Conservation (phyloP, 495 filamentous ascomycete genomes). For the Neurospora terricola region DNA sequence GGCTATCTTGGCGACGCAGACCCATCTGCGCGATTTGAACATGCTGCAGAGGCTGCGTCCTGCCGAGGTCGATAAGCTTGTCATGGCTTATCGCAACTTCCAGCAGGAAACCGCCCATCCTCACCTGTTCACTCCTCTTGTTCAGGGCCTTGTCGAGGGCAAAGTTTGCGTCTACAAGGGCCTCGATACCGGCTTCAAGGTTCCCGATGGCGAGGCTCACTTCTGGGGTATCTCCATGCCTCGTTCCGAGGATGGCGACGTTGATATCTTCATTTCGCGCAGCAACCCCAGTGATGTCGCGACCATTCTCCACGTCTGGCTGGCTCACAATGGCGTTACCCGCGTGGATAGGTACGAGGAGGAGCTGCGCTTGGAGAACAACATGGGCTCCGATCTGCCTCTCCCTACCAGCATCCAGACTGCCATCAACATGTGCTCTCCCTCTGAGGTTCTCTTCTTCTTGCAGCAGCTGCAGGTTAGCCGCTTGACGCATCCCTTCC, state of each 20-base stretch:
- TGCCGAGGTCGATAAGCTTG: conserved; percentile 8
- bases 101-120: conserved; percentile 4
- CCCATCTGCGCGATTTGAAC: conserved; percentile 11
- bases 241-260: background rate
- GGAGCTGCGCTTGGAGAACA: conserved; percentile 11
- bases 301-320: conserved; percentile 17
- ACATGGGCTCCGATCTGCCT: background rate
- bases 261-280: conserved; percentile 17
- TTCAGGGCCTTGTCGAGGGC: conserved; percentile 9
- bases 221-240: conserved; percentile 16
- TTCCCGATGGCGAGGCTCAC: conserved; percentile 12
- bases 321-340: conserved; percentile 17
- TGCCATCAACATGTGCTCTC: conserved; percentile 12
- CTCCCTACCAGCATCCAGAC: conserved; percentile 12
- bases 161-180: conserved; percentile 13
- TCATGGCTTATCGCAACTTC: conserved; percentile 9
- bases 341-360: conserved; percentile 14
- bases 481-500: conserved; percentile 6
- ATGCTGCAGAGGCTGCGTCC: conserved; percentile 14
- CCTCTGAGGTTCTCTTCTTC: conserved; percentile 10
- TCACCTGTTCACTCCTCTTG: conserved; percentile 5
- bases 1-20: conserved; percentile 11
- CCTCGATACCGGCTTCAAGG: conserved; percentile 15
- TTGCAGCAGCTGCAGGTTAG: conserved; percentile 12
- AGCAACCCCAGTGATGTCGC: conserved; percentile 11